Base-by-base conservation (phyloP, 306 rosid species). In the Corylus avellana region DNA sequence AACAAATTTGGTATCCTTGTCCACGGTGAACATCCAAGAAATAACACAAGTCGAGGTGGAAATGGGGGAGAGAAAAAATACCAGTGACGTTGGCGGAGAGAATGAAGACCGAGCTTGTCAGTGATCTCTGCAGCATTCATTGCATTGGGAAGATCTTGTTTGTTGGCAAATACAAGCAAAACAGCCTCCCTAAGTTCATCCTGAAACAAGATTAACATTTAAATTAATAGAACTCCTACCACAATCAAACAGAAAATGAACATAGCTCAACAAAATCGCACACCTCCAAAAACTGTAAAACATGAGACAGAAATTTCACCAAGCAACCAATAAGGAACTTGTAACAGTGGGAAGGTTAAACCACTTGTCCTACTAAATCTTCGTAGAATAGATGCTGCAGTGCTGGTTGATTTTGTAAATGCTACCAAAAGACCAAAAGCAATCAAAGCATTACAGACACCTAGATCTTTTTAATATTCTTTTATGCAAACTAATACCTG, bases 21-120 rank as follows among this genome's bases (percentile, higher is more conserved):
- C 18, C 53, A 42, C 49, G 9, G 37, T 46, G 20, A 77, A 69
- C 46, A 62, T 22, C 25, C 44, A 37, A 62, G 37, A 56, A 58
- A 62, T 8, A 63, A 49, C 73, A 48, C 64, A 55, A 53, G 44
- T 57, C 78, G 76, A 59, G 11, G 76, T 22, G 10, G 59, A 77
- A 73, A 74, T 22, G 16, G 50, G 71, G 25, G 77, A 48, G 76
- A 76, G 71, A 27, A 9, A 67, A 53, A 47, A 74, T 91, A 94
- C 98, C 98, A 94, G 91, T 94, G 97, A 87, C 97, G 97, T 80
- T 94, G 97, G 71, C 95, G 97, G 74, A 94, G 97, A 84, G 98
- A 94, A 80, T 92, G 93, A 85, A 94, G 95, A 77, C 97, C 98
- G 75, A 94, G 98, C 89, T 94, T 92, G 88, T 92, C 97, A 44